Base-by-base conservation (phyloP, 768 basidiomycete genomes). In the Tulasnella sp. region DNA sequence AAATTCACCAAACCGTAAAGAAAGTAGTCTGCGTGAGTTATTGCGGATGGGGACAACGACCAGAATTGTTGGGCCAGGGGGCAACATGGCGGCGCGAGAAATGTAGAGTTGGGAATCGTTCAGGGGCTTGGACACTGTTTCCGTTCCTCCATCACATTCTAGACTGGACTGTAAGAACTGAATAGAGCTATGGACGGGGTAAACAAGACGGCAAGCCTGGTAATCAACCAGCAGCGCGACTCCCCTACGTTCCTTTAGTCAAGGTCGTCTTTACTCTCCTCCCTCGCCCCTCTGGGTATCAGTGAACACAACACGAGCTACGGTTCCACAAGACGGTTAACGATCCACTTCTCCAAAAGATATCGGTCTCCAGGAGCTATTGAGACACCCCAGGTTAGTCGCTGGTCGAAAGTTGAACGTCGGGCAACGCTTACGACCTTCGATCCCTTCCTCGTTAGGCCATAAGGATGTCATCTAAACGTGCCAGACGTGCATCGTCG, bases 401-500 rank as follows among this genome's bases (percentile, higher is more conserved):
- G 9, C 14, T 37, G 28, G 64, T 69, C 12, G 34, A 69, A 37
- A 69, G 24, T 37, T 16, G 18, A 37, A 69, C 34, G 31, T 69
- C 20, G 31, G 34, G 31, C 9, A 6, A 16, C 11, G 31, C 64
- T 69, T 6, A 34, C 34, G 18, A 69, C 28, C 18, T 28, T 37
- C 34, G 24, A 16, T 9, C 31, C 28, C 18, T 18, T 11, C 18
- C 46, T 14, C 46, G 3, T 31, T 34, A 69, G 64, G 31, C 12
- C 14, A 31, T 20, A 16, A 16, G 28, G 34, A 69, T 69, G 64
- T 69, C 74, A 20, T 75, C 74, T 5, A 75, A 48, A 44, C 74
- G 74, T 28, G 74, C 74, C 22, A 31, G 74, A 75, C 74, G 74
- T 44, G 74, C 74, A 37, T 75, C 74, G 3, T 75, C 74, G 6